A percentile compares a stretch with the other conserved stretches of the same genome.
phyloP scores from a whole-genome alignment of 2,329 filamentous ascomycete genomes.

The Penicillium oxalicum region DNA sequence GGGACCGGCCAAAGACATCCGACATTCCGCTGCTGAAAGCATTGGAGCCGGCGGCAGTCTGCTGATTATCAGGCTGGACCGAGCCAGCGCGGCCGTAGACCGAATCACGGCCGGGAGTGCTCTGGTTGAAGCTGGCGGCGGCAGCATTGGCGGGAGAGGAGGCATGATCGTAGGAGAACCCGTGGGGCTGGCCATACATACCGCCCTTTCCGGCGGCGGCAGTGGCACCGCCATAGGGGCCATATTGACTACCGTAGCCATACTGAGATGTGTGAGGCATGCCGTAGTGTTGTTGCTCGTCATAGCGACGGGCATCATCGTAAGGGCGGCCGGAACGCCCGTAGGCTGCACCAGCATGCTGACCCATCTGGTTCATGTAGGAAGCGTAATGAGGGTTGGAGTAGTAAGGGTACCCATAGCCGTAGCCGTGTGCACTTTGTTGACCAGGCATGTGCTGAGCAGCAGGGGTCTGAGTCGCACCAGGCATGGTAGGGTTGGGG shows the following conservation, averaged over 20 bases:
- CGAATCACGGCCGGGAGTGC: conserved; percentile 47
- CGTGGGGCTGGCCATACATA: conserved; percentile 60
- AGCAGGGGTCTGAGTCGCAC: conserved; percentile 50
- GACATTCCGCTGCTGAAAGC: conserved; percentile 48
- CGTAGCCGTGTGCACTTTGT: conserved; percentile 50
- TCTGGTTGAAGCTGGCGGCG: conserved; percentile 40
- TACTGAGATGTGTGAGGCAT: conserved; percentile 49
- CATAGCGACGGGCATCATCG: conserved; percentile 45
- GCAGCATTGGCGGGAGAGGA: conserved; percentile 56
- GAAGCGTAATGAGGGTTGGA: conserved; percentile 56
- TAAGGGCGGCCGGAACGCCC: conserved; percentile 46
- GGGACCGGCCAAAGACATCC: conserved; percentile 55
- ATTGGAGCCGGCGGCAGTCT: conserved; percentile 44
- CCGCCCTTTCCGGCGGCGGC: conserved; percentile 41
- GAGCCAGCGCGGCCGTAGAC: conserved; percentile 57
- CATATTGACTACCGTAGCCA: conserved; percentile 48
- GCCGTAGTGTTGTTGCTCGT: conserved; percentile 35
- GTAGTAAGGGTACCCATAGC: conserved; percentile 58
- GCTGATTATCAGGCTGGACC: conserved; percentile 50
- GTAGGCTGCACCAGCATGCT: conserved; percentile 37
- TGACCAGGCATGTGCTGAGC: conserved; percentile 50
- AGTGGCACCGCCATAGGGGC: conserved; percentile 43
- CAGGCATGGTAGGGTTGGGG: conserved; percentile 67
- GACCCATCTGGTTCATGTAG: conserved; percentile 54
- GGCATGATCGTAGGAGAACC: conserved; percentile 60